These are phyloP conservation scores for Pleurozium schreberi DNA, from an alignment of 225 moss, liverwort and hornwort genomes.

Conservation along the genomic window DNA sequence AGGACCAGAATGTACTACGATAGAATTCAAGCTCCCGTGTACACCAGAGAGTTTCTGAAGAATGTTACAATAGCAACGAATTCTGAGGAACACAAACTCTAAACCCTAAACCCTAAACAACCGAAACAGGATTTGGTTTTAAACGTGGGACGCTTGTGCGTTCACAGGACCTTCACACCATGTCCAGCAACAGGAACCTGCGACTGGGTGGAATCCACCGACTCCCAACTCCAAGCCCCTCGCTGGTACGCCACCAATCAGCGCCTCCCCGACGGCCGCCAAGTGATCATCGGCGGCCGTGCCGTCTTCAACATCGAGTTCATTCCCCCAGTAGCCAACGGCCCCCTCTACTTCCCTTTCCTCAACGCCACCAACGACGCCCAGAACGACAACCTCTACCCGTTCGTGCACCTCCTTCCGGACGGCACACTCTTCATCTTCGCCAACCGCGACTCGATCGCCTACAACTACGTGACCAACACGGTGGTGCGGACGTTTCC, in stretches of 20 bases:
- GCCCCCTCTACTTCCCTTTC: slow-evolving; percentile 17
- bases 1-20: neutral
- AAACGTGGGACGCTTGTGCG: neutral
- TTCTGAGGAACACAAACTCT: neutral
- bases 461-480: slow-evolving; percentile 35
- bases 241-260: slow-evolving; percentile 63
- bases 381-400: slow-evolving; percentile 51
- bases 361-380: slow-evolving; percentile 34
- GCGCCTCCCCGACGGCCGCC: slow-evolving; percentile 39
- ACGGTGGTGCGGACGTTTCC: slow-evolving; percentile 27
- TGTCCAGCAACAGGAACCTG: slow-evolving; percentile 14
- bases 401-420: slow-evolving; percentile 43
- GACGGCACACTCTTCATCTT: slow-evolving; percentile 50
- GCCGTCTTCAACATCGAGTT: slow-evolving; percentile 23
- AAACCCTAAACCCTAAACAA: neutral
- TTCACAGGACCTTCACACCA: slow-evolving; percentile 39
- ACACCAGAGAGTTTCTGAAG: neutral
- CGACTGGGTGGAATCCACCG: slow-evolving; percentile 39
- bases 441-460: slow-evolving; percentile 41
- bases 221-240: slow-evolving; percentile 14
- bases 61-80: neutral
- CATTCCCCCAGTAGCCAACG: slow-evolving; percentile 5
- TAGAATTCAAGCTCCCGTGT: neutral
- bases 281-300: slow-evolving; percentile 44
- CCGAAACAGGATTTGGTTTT: neutral